phyloP scores from a whole-genome alignment of 2,329 filamentous ascomycete genomes.

The Cercospora citrullina region DNA sequence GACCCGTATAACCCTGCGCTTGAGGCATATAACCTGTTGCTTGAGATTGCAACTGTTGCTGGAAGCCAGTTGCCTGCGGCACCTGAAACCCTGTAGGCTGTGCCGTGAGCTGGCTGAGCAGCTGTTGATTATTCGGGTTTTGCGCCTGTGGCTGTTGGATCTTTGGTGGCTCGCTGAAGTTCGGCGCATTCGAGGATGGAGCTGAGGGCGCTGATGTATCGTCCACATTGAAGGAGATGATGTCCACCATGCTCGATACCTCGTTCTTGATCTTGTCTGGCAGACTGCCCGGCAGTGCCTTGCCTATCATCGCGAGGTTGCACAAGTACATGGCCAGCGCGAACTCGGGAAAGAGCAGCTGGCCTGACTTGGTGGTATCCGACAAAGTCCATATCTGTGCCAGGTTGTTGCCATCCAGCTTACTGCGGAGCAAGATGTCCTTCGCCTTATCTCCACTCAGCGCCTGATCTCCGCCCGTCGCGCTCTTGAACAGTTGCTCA shows the following conservation, averaged over 20 bases:
- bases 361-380: conserved; percentile 93
- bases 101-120: conserved; percentile 58
- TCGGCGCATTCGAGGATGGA: conserved; percentile 66
- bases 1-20: conserved; percentile 76
- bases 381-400: conserved; percentile 94
- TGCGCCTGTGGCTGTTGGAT: conserved; percentile 56
- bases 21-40: conserved; percentile 65
- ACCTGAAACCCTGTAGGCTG: conserved; percentile 56
- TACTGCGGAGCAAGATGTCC: conserved; percentile 84
- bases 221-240: conserved; percentile 89
- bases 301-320: conserved; percentile 87
- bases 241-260: conserved; percentile 99
- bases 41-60: conserved; percentile 53
- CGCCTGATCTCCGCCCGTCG: conserved; percentile 78
- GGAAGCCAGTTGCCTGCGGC: conserved; percentile 58
- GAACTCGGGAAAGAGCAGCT: conserved; percentile 96
- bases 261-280: conserved; percentile 92
- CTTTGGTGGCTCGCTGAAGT: conserved; percentile 60
- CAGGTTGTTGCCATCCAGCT: conserved; percentile 80
- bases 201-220: conserved; percentile 62
- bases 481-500: conserved; percentile 95
- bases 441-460: conserved; percentile 90
- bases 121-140: conserved; percentile 68
- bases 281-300: conserved; percentile 69
- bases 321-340: conserved; percentile 98